These are phyloP conservation scores for Periconia sp. DNA, from an alignment of 2,329 filamentous ascomycete genomes.

Conservation along the genomic window DNA sequence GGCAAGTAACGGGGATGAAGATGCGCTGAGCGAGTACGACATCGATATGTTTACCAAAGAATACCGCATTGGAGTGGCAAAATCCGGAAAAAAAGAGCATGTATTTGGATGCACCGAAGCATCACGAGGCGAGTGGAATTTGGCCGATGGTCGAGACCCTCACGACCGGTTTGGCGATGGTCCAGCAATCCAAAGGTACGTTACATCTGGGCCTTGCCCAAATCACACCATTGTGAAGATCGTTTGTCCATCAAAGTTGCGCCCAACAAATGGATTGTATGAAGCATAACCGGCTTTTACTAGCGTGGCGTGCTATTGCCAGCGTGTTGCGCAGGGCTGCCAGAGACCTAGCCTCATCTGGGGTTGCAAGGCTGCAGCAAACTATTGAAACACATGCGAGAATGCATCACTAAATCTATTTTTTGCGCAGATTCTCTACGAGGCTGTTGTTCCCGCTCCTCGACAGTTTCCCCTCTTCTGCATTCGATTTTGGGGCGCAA, in stretches of 20 bases:
- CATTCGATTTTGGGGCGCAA: slow-evolving; percentile 58
- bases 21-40: slow-evolving; percentile 30
- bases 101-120: slow-evolving; percentile 45
- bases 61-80: slow-evolving; percentile 21
- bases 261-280: not conserved
- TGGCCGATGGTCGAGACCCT: slow-evolving; percentile 30
- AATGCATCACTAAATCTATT: slow-evolving; percentile 9
- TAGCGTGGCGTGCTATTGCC: not conserved
- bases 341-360: not conserved
- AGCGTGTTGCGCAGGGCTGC: not conserved
- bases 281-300: not conserved
- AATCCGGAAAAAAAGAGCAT: slow-evolving; percentile 32
- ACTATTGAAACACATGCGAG: slow-evolving; percentile 4
- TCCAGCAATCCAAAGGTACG: slow-evolving; percentile 40
- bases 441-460: slow-evolving; percentile 72
- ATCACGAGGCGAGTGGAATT: slow-evolving; percentile 43
- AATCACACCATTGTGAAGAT: not conserved
- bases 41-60: slow-evolving; percentile 37
- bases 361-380: slow-evolving; percentile 1
- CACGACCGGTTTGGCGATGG: slow-evolving; percentile 39
- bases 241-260: not conserved
- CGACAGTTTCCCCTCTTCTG: slow-evolving; percentile 74
- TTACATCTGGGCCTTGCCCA: slow-evolving; percentile 7
- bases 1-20: slow-evolving; percentile 13
- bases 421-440: slow-evolving; percentile 50